Conservation (phyloP, 106 monocot species). For the Platanthera zijinensis region DNA sequence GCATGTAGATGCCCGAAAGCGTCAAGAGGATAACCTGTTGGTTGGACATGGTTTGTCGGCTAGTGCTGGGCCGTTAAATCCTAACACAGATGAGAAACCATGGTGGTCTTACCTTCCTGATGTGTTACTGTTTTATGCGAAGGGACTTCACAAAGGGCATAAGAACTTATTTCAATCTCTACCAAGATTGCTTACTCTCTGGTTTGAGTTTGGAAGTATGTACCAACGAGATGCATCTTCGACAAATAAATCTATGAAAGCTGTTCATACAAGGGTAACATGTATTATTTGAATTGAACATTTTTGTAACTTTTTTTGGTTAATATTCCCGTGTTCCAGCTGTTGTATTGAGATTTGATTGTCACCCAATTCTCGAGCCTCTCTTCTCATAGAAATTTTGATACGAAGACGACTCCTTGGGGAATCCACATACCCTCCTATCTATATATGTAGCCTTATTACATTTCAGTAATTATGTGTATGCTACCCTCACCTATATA, state of each 20-base stretch:
- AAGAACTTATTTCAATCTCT: conserved; percentile 92
- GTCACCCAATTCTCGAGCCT: no score
- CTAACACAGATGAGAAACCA: conserved; percentile 60
- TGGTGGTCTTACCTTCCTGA: conserved; percentile 95
- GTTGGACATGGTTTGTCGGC: conserved; percentile 22
- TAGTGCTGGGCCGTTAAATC: conserved; percentile 23
- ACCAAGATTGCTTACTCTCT: conserved; percentile 85
- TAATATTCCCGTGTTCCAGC: not conserved
- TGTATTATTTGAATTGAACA: not conserved
- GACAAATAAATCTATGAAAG: conserved; percentile 55
- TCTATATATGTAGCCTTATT: no score
- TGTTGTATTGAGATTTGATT: no score
- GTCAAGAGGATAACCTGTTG: conserved; percentile 63
- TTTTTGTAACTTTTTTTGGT: not conserved
- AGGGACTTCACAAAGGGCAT: conserved; percentile 92
- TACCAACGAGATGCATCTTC: conserved; percentile 49
- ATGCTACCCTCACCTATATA: no score
- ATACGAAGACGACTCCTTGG: no score
- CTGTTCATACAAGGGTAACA: conserved; percentile 66
- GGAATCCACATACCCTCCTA: no score
- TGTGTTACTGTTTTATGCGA: conserved; percentile 82
- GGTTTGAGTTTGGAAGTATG: conserved; percentile 97
- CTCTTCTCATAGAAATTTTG: no score
- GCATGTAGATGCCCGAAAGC: conserved; percentile 87
- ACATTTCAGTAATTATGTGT: no score